Evolutionary conservation across 768 basidiomycete genomes (phyloP).

Genomic region (Mycena capillaripes): DNA sequence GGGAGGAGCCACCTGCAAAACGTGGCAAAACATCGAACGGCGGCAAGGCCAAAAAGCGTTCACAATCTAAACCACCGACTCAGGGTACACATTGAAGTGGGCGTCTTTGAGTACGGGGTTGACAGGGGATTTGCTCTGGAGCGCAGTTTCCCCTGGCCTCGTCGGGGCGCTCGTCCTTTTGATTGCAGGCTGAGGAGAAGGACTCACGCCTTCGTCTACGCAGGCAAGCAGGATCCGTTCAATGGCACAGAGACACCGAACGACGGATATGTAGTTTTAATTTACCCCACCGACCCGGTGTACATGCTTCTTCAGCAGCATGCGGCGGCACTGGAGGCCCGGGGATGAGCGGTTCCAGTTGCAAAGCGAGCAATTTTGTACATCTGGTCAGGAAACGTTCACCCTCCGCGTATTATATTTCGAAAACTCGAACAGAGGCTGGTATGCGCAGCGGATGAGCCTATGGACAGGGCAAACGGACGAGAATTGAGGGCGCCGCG

Average conservation of each 20-base stretch:
- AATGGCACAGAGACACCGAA: too few species aligned
- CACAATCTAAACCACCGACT: too few species aligned
- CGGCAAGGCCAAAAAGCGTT: neutral
- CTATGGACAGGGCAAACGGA: too few species aligned
- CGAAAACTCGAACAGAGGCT: constrained; percentile 8
- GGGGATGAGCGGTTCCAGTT: neutral
- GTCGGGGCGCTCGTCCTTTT: neutral
- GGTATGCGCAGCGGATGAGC: neutral
- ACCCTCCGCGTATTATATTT: neutral
- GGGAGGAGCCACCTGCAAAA: neutral
- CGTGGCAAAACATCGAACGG: neutral
- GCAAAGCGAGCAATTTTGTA: constrained; percentile 1
- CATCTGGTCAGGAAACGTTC: constrained; percentile 5
- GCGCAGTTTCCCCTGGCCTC: neutral
- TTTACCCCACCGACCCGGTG: too few species aligned
- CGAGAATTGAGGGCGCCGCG: neutral
- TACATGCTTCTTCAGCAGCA: neutral
- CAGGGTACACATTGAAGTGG: too few species aligned
- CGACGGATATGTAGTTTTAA: too few species aligned
- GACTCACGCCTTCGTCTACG: neutral
- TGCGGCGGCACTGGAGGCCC: neutral
- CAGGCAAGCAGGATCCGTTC: neutral
- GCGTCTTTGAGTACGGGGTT: neutral
- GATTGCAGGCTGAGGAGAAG: constrained; percentile 3
- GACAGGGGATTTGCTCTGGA: neutral